A percentile compares a stretch with the other conserved stretches of the same genome.
These are phyloP conservation scores for Metschnikowia cerradonensis DNA, from an alignment of 805 yeast genomes.

Conservation along the genomic window DNA sequence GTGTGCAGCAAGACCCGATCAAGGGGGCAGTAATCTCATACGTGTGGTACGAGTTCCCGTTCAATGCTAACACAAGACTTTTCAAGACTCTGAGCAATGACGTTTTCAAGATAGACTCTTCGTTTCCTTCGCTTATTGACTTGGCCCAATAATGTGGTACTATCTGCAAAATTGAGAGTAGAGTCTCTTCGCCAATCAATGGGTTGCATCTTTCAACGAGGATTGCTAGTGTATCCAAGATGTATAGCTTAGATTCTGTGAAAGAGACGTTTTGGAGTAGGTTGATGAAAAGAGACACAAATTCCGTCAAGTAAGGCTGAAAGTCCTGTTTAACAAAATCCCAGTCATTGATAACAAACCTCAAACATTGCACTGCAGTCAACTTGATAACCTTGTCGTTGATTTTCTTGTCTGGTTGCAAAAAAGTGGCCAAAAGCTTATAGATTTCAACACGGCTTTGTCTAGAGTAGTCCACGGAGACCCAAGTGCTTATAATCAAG, in stretches of 20 bases:
- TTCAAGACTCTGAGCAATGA: conserved; percentile 50
- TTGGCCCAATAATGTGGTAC: conserved; percentile 79
- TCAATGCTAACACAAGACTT: conserved; percentile 53
- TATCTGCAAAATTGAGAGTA: conserved; percentile 47
- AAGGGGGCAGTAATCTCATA: conserved; percentile 62
- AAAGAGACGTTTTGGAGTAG: conserved; percentile 49
- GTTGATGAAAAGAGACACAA: conserved; percentile 46
- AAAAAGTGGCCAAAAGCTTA: conserved; percentile 47
- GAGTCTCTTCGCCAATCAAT: conserved; percentile 46
- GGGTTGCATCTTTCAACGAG: conserved; percentile 65
- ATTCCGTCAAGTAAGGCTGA: conserved; percentile 56
- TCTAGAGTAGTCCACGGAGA: conserved; percentile 57
- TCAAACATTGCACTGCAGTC: conserved; percentile 67
- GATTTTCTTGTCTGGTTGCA: conserved; percentile 40
- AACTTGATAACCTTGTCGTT: conserved; percentile 80
- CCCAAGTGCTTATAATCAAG: conserved; percentile 77
- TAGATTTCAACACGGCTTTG: conserved; percentile 58
- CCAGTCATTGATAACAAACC: conserved; percentile 77
- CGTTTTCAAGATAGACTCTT: conserved; percentile 37
- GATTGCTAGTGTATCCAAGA: conserved; percentile 63
- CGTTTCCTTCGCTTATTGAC: conserved; percentile 38
- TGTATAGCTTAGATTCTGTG: conserved; percentile 73
- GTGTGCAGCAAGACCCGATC: conserved; percentile 59
- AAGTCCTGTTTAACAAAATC: conserved; percentile 71
- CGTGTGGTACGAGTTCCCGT: conserved; percentile 45